These are phyloP conservation scores for Termitomyces sp. DNA, from an alignment of 768 basidiomycete genomes.

Conservation along the genomic window DNA sequence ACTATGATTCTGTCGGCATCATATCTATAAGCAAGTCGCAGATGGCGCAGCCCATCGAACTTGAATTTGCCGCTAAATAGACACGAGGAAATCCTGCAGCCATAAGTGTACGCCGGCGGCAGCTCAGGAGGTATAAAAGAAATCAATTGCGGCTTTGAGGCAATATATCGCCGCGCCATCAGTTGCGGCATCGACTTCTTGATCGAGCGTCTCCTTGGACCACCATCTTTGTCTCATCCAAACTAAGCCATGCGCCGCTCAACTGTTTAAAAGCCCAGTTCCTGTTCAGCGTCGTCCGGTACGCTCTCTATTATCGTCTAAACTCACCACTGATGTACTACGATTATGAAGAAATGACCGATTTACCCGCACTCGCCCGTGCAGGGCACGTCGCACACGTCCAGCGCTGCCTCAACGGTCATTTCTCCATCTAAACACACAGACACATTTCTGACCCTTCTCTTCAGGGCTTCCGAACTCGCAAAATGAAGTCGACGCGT, in stretches of 20 bases:
- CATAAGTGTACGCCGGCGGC: not conserved
- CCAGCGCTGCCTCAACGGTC: slow-evolving; percentile 58
- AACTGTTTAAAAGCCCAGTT: slow-evolving; percentile 11
- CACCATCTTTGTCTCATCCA: slow-evolving; percentile 10
- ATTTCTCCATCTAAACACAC: slow-evolving; percentile 2
- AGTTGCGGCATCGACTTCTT: slow-evolving; percentile 2
- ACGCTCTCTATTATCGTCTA: not conserved
- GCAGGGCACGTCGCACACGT: slow-evolving; percentile 61
- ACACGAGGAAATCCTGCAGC: not conserved
- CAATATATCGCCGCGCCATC: slow-evolving; percentile 10
- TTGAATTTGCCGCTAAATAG: not conserved
- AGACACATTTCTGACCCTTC: not conserved
- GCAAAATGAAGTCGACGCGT: slow-evolving; percentile 66
- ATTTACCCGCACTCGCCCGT: slow-evolving; percentile 32
- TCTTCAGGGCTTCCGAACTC: slow-evolving; percentile 54
- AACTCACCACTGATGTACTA: slow-evolving; percentile 1
- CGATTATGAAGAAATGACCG: slow-evolving; percentile 14
- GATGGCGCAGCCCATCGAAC: not conserved
- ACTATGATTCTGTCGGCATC: not conserved
- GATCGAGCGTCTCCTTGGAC: slow-evolving; percentile 13
- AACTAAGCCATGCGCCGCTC: slow-evolving; percentile 10
- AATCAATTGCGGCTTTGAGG: not conserved
- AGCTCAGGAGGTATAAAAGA: not conserved
- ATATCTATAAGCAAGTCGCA: not conserved
- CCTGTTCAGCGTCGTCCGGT: not conserved